phyloP scores from a whole-genome alignment of 805 yeast species.

The Jamesozyma lodderae region DNA sequence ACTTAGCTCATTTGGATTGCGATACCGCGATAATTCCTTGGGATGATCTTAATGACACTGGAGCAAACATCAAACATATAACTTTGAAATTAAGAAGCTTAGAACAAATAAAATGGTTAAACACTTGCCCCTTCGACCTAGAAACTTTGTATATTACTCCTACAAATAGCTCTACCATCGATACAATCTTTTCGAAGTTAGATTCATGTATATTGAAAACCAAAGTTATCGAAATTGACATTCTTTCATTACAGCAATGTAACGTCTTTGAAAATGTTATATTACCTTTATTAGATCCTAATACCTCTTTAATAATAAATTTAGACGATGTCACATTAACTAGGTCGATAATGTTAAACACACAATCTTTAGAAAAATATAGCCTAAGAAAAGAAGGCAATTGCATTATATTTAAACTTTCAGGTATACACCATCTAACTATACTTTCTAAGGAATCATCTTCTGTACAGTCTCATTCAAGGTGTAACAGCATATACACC shows the following conservation, averaged over 20 bases:
- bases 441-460: slow-evolving; percentile 1
- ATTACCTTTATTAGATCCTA: slow-evolving; percentile 6
- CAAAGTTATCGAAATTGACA: slow-evolving; percentile 4
- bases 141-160: slow-evolving; percentile 3
- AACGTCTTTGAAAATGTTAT: slow-evolving; percentile 13
- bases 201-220: neutral
- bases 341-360: slow-evolving; percentile 7
- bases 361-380: slow-evolving; percentile 2
- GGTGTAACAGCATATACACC: neutral
- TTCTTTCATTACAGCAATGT: slow-evolving; percentile 15
- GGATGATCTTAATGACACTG: slow-evolving; percentile 10
- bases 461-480: neutral
- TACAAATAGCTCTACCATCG: neutral
- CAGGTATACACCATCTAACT: slow-evolving; percentile 7
- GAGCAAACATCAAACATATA: slow-evolving; percentile 5
- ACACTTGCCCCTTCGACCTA: slow-evolving; percentile 10
- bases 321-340: slow-evolving; percentile 9
- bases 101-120: slow-evolving; percentile 19
- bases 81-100: slow-evolving; percentile 9
- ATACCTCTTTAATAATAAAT: slow-evolving; percentile 6
- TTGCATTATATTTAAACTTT: slow-evolving; percentile 8
- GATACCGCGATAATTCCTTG: slow-evolving; percentile 17
- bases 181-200: neutral
- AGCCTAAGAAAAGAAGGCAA: slow-evolving; percentile 6
- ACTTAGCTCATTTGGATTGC: slow-evolving; percentile 8